Conservation (phyloP, 371 early-diverging fungal species). For the Syncephalastrum racemosum region DNA sequence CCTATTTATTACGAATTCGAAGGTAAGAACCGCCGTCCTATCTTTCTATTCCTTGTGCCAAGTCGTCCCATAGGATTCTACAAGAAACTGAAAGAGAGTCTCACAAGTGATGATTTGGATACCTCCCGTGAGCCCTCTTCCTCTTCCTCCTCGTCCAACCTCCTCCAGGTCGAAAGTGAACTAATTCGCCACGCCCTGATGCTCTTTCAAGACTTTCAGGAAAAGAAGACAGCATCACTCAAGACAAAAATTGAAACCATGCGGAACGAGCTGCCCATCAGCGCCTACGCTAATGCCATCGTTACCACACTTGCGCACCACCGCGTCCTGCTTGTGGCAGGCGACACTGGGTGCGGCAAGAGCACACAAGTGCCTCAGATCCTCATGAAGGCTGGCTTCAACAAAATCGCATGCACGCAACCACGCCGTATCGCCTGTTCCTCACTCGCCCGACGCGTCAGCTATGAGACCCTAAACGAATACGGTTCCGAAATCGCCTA, state of each 20-base stretch:
- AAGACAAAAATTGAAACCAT: slow-evolving; percentile 56
- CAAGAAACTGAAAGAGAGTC: slow-evolving; percentile 28
- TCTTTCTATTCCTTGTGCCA: background rate
- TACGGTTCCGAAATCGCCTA: slow-evolving; percentile 71
- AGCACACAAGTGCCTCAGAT: slow-evolving; percentile 85
- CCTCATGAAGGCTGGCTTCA: slow-evolving; percentile 67
- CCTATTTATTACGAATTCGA: slow-evolving; percentile 53
- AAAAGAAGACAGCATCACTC: slow-evolving; percentile 40
- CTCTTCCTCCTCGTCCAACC: background rate
- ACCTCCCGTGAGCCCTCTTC: too few relatives aligned
- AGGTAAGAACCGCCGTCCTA: slow-evolving; percentile 20
- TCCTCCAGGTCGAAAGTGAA: slow-evolving; percentile 36
- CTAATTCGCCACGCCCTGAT: slow-evolving; percentile 51
- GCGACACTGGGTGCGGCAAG: slow-evolving; percentile 86
- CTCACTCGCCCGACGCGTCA: slow-evolving; percentile 82
- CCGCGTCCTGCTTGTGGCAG: slow-evolving; percentile 64
- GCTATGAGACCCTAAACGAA: slow-evolving; percentile 61
- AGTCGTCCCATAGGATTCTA: slow-evolving; percentile 30
- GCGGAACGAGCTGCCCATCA: slow-evolving; percentile 57
- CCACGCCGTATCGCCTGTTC: slow-evolving; percentile 92
- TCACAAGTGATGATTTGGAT: slow-evolving; percentile 5
- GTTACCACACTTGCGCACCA: slow-evolving; percentile 52
- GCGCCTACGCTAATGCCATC: slow-evolving; percentile 60
- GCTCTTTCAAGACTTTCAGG: slow-evolving; percentile 59
- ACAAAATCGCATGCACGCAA: slow-evolving; percentile 88